Evolutionary conservation across 306 rosid genomes (phyloP).

Genomic region (Phaseolus lunatus): DNA sequence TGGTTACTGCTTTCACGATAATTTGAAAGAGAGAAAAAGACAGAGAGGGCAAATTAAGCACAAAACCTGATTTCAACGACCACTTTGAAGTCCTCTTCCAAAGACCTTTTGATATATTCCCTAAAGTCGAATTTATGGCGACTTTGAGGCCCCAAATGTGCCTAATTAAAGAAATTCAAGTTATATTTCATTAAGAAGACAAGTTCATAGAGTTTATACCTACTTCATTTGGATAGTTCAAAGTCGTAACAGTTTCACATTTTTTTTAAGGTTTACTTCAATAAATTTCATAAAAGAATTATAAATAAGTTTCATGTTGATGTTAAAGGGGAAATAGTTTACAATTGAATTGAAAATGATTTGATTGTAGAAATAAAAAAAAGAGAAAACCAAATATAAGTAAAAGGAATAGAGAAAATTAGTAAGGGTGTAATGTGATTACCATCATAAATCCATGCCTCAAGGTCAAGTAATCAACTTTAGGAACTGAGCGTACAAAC

Average conservation of each 20-base stretch:
- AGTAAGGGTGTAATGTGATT: background rate
- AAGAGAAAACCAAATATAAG: too few species aligned
- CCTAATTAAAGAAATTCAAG: conserved; percentile 1
- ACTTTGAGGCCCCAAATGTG: conserved; percentile 23
- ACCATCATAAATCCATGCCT: conserved; percentile 26
- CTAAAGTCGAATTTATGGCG: background rate
- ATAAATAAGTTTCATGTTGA: too few species aligned
- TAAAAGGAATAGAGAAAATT: background rate
- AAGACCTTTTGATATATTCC: conserved; percentile 4
- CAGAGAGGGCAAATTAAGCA: background rate
- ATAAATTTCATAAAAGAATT: too few species aligned
- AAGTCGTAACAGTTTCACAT: too few species aligned
- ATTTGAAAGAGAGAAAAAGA: background rate
- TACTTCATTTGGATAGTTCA: too few species aligned
- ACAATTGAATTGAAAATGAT: background rate
- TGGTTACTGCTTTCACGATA: background rate
- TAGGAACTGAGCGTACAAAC: conserved; percentile 8
- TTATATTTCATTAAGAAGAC: background rate
- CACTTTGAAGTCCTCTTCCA: conserved; percentile 28
- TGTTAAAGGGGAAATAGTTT: too few species aligned
- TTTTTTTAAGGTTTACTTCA: too few species aligned
- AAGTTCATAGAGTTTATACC: too few species aligned
- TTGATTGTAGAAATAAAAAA: background rate
- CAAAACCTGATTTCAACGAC: conserved; percentile 21
- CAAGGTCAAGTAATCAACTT: conserved; percentile 18